Base-by-base conservation (phyloP, 345 rosid genomes). In the Boechera stricta region DNA sequence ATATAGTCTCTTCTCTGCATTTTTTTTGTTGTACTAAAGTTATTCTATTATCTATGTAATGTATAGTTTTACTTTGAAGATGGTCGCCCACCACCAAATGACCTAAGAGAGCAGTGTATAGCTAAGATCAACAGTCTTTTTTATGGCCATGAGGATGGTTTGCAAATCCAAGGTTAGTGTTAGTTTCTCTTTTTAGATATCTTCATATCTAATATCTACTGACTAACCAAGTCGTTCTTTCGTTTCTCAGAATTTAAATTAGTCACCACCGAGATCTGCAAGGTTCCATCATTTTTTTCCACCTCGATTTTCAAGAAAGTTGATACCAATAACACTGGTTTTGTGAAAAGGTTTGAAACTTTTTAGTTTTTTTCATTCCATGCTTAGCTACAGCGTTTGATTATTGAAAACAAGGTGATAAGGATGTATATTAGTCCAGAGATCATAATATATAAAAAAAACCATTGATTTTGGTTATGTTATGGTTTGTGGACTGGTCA, bases 21-120 rank as follows among this genome's bases (percentile, higher is more conserved):
- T 67, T 48, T 10, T 12, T 38, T 12, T 11, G 9, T n/a, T 10
- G n/a, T 64, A 29, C 63, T 74, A 41, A 73, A 16, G 11, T 12
- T 38, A 33, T 32, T 73, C 18, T 42, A n/a, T 33, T 82, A 33
- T 56, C 69, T 68, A 80, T 59, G 62, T 78, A 82, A 82, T 60
- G 63, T 77, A 81, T 84, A 94, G 99, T 95, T 95, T 84, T 95
- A 95, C 82, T 95, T 95, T 80, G 86, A 86, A 86, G 82, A 91
- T 86, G 99, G 99, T 3, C 88, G 86, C 1, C 98, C 98, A 28
- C 82, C 93, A 67, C 89, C 94, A 63, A 87, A 81, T 78, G 99
- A 91, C 44, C 74, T 85, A 42, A 92, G 87, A 77, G 98, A 92
- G 59, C 93, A 87, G 61, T 85, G 84, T 73, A 64, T 89, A 78